Conservation (phyloP, 1,284 basidiomycete genomes). For the Chalciporus sp. region DNA sequence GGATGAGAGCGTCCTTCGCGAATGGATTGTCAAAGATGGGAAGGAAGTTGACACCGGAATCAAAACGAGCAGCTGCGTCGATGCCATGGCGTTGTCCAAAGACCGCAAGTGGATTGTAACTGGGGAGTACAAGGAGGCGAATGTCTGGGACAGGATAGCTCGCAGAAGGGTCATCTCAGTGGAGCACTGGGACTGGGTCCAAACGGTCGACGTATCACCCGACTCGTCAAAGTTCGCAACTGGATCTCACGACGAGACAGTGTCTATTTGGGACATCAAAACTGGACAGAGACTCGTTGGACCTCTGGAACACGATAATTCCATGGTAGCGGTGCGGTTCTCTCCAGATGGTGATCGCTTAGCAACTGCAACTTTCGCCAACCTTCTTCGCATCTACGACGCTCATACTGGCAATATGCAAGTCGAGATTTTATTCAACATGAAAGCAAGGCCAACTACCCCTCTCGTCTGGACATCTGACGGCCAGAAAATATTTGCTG, state of each 20-base stretch:
- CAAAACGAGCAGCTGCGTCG: neutral
- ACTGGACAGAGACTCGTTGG: neutral
- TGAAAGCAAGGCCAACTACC: too few relatives aligned
- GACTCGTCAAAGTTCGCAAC: neutral
- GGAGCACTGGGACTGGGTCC: neutral
- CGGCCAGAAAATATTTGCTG: too few relatives aligned
- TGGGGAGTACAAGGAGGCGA: neutral
- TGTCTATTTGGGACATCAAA: neutral
- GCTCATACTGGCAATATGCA: neutral
- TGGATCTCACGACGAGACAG: neutral
- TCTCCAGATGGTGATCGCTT: neutral
- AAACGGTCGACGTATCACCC: neutral
- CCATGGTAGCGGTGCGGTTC: neutral
- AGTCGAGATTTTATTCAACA: neutral
- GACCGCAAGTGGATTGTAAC: slow-evolving; percentile 12
- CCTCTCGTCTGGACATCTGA: too few relatives aligned
- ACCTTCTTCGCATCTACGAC: neutral
- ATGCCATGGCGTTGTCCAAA: slow-evolving; percentile 1
- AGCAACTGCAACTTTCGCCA: neutral
- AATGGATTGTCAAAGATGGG: slow-evolving; percentile 8
- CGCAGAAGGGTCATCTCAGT: neutral
- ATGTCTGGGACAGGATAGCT: slow-evolving; percentile 3
- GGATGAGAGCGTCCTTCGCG: neutral
- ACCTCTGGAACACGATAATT: neutral
- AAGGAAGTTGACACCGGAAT: neutral